Evolutionary conservation across 2,329 filamentous ascomycete genomes (phyloP).

Genomic region (Davidsoniella neocaledoniae): DNA sequence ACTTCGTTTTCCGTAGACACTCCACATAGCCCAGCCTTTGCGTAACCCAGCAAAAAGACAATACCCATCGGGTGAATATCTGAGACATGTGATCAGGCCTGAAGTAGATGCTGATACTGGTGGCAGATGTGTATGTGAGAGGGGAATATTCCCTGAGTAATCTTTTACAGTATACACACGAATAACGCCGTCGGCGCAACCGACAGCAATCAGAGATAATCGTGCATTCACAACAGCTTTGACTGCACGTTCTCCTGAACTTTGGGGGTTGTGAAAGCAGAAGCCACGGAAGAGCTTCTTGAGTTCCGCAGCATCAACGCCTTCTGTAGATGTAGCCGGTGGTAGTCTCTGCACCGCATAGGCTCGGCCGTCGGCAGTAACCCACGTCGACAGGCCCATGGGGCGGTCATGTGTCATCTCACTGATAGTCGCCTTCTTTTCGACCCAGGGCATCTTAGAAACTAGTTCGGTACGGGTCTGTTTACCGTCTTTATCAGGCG

Average conservation of each 20-base stretch:
- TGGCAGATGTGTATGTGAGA: conserved; percentile 61
- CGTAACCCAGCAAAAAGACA: conserved; percentile 89
- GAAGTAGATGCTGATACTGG: conserved; percentile 51
- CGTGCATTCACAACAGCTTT: conserved; percentile 79
- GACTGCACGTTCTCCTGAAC: conserved; percentile 42
- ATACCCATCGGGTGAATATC: conserved; percentile 89
- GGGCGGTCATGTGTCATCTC: conserved; percentile 90
- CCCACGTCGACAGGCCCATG: conserved; percentile 91
- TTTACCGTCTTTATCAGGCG: conserved; percentile 59
- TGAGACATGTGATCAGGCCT: conserved; percentile 56
- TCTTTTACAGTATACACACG: conserved; percentile 86
- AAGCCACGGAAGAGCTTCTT: conserved; percentile 73
- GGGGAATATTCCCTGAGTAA: conserved; percentile 79
- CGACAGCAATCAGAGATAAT: conserved; percentile 84
- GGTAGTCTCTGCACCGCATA: conserved; percentile 73
- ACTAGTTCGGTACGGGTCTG: conserved; percentile 86
- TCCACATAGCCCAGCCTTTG: conserved; percentile 90
- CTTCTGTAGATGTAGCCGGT: conserved; percentile 19
- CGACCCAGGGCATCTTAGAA: conserved; percentile 71
- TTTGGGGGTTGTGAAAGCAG: conserved; percentile 66
- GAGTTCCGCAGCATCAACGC: conserved; percentile 20
- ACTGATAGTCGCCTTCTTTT: conserved; percentile 55
- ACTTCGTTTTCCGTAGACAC: conserved; percentile 83
- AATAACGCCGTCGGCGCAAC: conserved; percentile 62
- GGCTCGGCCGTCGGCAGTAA: conserved; percentile 70